Evolutionary conservation across 208 protist genomes (phyloP).

Genomic region (Leishmania gerbilli): DNA sequence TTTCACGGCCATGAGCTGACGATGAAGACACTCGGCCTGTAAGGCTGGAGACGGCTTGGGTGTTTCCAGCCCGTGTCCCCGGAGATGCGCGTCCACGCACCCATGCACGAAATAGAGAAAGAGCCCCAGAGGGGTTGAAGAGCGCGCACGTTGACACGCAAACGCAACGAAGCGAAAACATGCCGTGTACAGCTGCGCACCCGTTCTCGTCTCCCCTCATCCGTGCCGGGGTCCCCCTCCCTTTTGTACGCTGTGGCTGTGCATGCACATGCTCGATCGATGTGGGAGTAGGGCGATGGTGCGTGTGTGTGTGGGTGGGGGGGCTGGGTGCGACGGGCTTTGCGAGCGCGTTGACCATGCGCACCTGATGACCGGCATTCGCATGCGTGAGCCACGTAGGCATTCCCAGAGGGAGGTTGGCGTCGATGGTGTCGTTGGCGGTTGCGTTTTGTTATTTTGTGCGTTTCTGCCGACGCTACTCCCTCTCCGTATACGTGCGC

Average conservation of each 20-base stretch:
- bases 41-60: neutral
- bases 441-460: neutral
- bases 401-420: neutral
- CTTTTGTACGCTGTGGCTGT: neutral
- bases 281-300: neutral
- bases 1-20: slow-evolving; percentile 88
- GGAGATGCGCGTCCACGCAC: neutral
- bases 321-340: neutral
- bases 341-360: neutral
- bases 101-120: neutral
- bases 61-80: no score
- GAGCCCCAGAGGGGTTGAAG: neutral
- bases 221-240: neutral
- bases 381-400: neutral
- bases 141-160: neutral
- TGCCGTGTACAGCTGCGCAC: neutral
- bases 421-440: neutral
- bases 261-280: neutral
- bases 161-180: neutral
- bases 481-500: neutral
- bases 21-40: slow-evolving; percentile 80
- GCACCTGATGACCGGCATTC: neutral
- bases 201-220: neutral
- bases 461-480: neutral
- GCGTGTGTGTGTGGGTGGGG: neutral